phyloP scores from a whole-genome alignment of 345 rosid genomes.

The Xanthoceras sorbifolium region DNA sequence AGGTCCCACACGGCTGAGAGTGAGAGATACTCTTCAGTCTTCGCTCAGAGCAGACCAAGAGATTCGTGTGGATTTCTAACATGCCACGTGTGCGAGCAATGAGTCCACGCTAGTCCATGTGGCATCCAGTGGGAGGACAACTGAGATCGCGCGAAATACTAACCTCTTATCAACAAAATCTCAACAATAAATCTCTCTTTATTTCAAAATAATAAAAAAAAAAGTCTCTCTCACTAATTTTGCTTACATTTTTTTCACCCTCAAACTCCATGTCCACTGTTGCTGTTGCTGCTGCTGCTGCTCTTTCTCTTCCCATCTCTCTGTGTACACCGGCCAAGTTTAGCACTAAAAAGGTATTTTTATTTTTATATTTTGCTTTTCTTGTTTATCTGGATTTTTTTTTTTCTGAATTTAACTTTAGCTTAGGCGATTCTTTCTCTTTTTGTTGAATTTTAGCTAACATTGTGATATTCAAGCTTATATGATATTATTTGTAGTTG shows the following conservation, averaged over 20 bases:
- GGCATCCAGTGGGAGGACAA: conserved; percentile 61
- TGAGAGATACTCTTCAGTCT: not conserved
- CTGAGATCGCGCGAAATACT: conserved; percentile 66
- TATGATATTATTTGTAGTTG: conserved; percentile 6
- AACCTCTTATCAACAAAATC: conserved; percentile 77
- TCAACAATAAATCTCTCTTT: conserved; percentile 13
- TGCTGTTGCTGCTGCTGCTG: conserved; percentile 60
- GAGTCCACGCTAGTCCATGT: conserved; percentile 50
- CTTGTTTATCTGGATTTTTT: conserved; percentile 18
- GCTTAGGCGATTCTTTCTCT: not conserved
- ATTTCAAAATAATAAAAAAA: too few relatives aligned
- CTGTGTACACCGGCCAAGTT: conserved; percentile 53
- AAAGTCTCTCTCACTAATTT: conserved; percentile 13
- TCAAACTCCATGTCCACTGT: conserved; percentile 73
- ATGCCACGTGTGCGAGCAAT: conserved; percentile 49
- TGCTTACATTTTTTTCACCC: not conserved
- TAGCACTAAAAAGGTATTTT: conserved; percentile 57
- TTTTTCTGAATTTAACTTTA: conserved; percentile 11
- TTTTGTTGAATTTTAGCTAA: not conserved
- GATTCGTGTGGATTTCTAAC: conserved; percentile 56
- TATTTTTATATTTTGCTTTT: not conserved
- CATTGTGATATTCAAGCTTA: not conserved
- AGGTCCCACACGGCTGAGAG: conserved; percentile 22
- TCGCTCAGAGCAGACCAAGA: not conserved
- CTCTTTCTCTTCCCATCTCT: conserved; percentile 73